Evolutionary conservation across 352 stramenopile species (phyloP).

Genomic region (Phytophthora rubi): DNA sequence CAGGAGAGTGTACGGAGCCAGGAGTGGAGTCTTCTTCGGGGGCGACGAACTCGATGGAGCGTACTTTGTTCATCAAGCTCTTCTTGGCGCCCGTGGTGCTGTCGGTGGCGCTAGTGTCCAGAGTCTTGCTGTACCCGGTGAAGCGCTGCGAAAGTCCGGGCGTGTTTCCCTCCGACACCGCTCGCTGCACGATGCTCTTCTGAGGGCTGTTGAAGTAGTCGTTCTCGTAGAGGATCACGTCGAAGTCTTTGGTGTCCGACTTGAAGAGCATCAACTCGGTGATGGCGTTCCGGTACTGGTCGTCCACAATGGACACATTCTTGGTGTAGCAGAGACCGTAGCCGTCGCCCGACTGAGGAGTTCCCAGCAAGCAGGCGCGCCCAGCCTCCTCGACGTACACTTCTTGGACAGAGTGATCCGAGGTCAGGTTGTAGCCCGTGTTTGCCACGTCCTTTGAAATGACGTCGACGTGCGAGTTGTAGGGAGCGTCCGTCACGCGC

Average conservation of each 20-base stretch:
- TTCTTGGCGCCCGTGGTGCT: slow-evolving; percentile 21
- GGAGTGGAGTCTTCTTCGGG: slow-evolving; percentile 19
- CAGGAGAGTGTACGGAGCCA: slow-evolving; percentile 26
- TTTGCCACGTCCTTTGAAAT: slow-evolving; percentile 34
- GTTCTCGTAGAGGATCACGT: slow-evolving; percentile 51
- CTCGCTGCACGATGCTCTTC: slow-evolving; percentile 2
- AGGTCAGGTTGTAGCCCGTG: slow-evolving; percentile 44
- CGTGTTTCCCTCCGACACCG: slow-evolving; percentile 11
- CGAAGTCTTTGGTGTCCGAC: slow-evolving; percentile 39
- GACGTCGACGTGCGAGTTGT: slow-evolving; percentile 41
- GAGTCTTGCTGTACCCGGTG: slow-evolving; percentile 36
- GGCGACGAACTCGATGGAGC: slow-evolving; percentile 33
- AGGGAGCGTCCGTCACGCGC: slow-evolving; percentile 45
- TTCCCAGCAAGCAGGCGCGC: slow-evolving; percentile 45
- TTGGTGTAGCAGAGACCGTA: slow-evolving; percentile 50
- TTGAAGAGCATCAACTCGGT: slow-evolving; percentile 55
- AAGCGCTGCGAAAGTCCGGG: slow-evolving; percentile 31
- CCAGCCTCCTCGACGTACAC: slow-evolving; percentile 57
- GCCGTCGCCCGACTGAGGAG: slow-evolving; percentile 9
- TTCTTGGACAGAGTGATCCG: slow-evolving; percentile 43
- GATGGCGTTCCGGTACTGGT: slow-evolving; percentile 38
- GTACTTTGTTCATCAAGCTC: slow-evolving; percentile 33
- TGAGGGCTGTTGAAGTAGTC: slow-evolving; percentile 35
- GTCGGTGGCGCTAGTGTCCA: slow-evolving; percentile 23
- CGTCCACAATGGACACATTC: slow-evolving; percentile 31